These are phyloP conservation scores for Talaromyces sp. DNA, from an alignment of 2,329 filamentous ascomycete species.

Conservation along the genomic window DNA sequence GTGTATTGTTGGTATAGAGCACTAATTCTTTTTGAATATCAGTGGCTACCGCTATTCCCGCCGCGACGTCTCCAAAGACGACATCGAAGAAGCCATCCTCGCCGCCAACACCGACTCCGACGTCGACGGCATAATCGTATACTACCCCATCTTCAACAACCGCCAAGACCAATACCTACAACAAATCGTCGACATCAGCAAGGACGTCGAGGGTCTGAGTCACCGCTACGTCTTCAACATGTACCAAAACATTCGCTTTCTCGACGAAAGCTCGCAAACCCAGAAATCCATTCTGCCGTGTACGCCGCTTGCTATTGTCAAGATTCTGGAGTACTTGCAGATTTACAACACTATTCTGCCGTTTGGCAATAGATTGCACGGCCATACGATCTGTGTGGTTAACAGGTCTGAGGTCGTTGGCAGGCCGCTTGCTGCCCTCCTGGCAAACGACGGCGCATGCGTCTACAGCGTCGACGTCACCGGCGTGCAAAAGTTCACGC, in stretches of 20 bases:
- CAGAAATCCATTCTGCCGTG: slow-evolving; percentile 93
- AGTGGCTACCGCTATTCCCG: slow-evolving; percentile 89
- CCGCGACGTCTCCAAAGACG: slow-evolving; percentile 75
- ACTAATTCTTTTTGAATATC: not conserved
- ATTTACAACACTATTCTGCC: slow-evolving; percentile 95
- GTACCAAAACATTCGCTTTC: slow-evolving; percentile 96
- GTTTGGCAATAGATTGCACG: slow-evolving; percentile 86
- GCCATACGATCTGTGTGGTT: slow-evolving; percentile 91
- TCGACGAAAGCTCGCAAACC: slow-evolving; percentile 60
- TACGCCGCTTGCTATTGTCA: slow-evolving; percentile 91
- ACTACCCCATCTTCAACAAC: slow-evolving; percentile 94
- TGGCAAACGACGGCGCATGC: slow-evolving; percentile 92
- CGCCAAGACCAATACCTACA: slow-evolving; percentile 92
- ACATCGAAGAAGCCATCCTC: slow-evolving; percentile 82
- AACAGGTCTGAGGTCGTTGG: slow-evolving; percentile 96
- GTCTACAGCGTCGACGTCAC: slow-evolving; percentile 94
- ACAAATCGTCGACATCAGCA: slow-evolving; percentile 80
- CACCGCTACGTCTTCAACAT: slow-evolving; percentile 98
- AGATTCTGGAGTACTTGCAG: slow-evolving; percentile 90
- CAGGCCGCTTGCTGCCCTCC: slow-evolving; percentile 79
- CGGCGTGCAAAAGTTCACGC: slow-evolving; percentile 85
- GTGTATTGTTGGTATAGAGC: not conserved
- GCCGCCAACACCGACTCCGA: slow-evolving; percentile 70
- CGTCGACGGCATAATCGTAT: slow-evolving; percentile 90
- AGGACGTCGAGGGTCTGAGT: slow-evolving; percentile 92